A percentile compares a stretch with the other conserved stretches of the same genome.
These are phyloP conservation scores for Sclerospora graminicola DNA, from an alignment of 352 stramenopile genomes.

Conservation along the genomic window DNA sequence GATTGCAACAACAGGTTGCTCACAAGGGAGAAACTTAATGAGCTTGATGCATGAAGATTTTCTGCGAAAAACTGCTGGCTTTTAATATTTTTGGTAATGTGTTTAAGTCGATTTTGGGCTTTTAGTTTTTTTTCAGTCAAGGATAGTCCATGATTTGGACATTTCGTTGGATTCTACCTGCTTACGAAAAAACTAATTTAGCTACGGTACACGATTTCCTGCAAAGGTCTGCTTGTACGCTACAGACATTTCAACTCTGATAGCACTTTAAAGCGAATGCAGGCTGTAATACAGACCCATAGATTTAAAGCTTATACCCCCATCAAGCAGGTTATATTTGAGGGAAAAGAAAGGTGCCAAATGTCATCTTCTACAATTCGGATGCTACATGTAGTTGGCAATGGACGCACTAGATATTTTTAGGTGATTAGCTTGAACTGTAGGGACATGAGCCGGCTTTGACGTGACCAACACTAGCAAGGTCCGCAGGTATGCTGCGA, in stretches of 20 bases:
- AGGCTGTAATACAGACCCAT: conserved; percentile 85
- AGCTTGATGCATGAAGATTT: too few species aligned
- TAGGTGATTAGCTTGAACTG: conserved; percentile 87
- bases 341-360: conserved; percentile 85
- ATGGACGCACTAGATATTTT: conserved; percentile 77
- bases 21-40: too few species aligned
- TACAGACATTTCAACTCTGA: conserved; percentile 94
- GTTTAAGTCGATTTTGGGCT: too few species aligned
- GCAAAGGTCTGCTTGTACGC: conserved; percentile 86
- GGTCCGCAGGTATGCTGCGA: conserved; percentile 25
- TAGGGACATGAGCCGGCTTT: conserved; percentile 88
- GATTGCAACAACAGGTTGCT: too few species aligned
- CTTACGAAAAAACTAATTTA: too few species aligned
- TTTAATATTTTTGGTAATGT: too few species aligned
- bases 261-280: conserved; percentile 89
- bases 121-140: too few species aligned
- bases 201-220: too few species aligned
- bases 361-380: conserved; percentile 78
- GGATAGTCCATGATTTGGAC: too few species aligned
- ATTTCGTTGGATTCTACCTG: too few species aligned
- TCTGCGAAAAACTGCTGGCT: too few species aligned
- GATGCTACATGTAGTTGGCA: conserved; percentile 80
- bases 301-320: conserved; percentile 91
- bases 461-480: conserved; percentile 94
- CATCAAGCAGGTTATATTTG: conserved; percentile 61